Conservation (phyloP, 208 protist species). For the Leishmania tarentolae region DNA sequence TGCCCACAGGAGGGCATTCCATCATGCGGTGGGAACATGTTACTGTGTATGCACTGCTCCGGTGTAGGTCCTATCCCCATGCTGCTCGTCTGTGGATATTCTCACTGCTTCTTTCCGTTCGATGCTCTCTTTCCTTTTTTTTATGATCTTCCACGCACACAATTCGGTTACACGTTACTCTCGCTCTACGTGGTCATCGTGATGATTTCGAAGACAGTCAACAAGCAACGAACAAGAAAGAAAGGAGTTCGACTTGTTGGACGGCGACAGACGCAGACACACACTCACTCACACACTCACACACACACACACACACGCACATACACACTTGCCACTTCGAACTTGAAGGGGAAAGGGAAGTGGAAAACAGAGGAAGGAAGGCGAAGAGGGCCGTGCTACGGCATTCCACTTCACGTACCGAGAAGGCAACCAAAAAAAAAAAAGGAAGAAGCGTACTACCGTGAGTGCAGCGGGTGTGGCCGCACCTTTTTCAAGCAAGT, state of each 20-base stretch:
- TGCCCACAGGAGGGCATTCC: neutral
- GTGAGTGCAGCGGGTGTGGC: no score
- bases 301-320: no score
- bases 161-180: neutral
- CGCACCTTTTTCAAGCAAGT: neutral
- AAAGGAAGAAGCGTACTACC: neutral
- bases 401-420: no score
- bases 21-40: neutral
- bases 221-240: neutral
- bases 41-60: neutral
- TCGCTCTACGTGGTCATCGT: neutral
- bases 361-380: neutral
- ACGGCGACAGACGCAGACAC: no score
- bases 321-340: neutral
- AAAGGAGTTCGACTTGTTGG: neutral
- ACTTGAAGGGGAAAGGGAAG: neutral
- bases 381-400: no score
- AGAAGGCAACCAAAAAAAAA: neutral
- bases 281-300: no score
- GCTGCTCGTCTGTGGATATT: neutral
- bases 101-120: neutral
- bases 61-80: neutral
- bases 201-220: neutral
- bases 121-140: neutral
- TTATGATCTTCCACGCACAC: neutral